phyloP scores from a whole-genome alignment of 352 stramenopile genomes.

The Blastocystis sp. region DNA sequence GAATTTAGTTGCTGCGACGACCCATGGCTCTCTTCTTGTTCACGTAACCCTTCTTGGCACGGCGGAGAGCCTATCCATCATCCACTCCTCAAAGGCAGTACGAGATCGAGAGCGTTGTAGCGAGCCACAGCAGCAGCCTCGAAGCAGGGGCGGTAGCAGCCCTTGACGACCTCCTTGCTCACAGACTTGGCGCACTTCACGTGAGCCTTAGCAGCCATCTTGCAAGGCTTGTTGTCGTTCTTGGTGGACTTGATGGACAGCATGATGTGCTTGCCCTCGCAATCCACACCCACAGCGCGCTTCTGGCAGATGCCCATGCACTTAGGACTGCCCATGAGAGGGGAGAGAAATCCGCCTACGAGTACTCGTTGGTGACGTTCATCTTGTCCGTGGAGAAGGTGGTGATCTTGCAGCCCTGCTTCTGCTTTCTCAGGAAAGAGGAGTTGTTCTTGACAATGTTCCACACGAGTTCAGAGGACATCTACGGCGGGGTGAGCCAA shows the following conservation, averaged over 20 bases:
- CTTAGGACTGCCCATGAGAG: constrained; percentile 30
- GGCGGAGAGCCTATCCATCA: constrained; percentile 10
- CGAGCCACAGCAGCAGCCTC: constrained; percentile 43
- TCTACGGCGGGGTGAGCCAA: constrained; percentile 16
- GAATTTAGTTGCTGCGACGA: not conserved
- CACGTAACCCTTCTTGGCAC: constrained; percentile 9
- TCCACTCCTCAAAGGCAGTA: not conserved
- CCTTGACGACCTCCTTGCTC: constrained; percentile 9
- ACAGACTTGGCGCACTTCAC: constrained; percentile 21
- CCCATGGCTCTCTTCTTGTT: not conserved
- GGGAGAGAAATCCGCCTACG: not conserved
- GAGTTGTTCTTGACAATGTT: constrained; percentile 63
- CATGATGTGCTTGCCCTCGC: constrained; percentile 42
- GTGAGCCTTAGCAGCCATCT: constrained; percentile 20
- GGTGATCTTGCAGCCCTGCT: constrained; percentile 56
- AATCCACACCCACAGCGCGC: constrained; percentile 25
- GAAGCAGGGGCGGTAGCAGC: constrained; percentile 5
- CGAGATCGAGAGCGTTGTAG: constrained; percentile 37
- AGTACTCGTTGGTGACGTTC: constrained; percentile 33
- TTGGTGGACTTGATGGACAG: constrained; percentile 44
- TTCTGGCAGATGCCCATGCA: constrained; percentile 60
- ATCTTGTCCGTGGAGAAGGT: constrained; percentile 57
- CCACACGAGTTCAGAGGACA: constrained; percentile 67
- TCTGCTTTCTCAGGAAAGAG: constrained; percentile 57
- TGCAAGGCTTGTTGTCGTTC: constrained; percentile 56